Base-by-base conservation (phyloP, 2,329 filamentous ascomycete genomes). In the Aspergillus fumigatus region DNA sequence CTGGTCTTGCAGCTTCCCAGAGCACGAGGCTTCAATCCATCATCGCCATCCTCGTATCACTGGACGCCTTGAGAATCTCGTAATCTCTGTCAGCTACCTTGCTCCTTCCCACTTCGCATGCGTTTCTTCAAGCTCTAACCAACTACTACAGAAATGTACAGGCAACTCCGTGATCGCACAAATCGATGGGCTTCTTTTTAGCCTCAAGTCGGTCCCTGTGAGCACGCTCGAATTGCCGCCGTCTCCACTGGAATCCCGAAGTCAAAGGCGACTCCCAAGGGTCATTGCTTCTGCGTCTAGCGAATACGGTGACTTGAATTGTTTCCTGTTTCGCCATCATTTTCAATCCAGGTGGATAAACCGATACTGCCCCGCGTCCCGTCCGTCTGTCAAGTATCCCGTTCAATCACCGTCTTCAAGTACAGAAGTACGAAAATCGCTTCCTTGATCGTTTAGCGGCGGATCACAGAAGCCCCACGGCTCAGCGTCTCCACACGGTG, bases 391-490 rank as follows among this genome's bases (percentile, higher is more conserved):
- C 50, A 50, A 48, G 58, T 52, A 48, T 47, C 52, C 54, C 53
- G 38, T n/a, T 63, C 60, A 64, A 62, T 63, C 60, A 64, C 52
- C 53, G 51, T 47, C 25, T 17, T 35, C 14, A 1, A 23, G 21
- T 23, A 35, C 32, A 38, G 5, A 38, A 38, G 32, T 38, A 38
- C 32, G 48, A 49, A 45, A 35, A 56, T 59, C 50, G 58, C 61
- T 54, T 3, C 58, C 52, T 56, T 58, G 53, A 49, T 25, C 29
- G 52, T 55, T 59, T 65, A 66, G 64, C 62, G 64, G 64, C 58
- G 63, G 62, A 65, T 67, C 62, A 54, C 38, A 47, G 32, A 52
- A 32, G 63, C 61, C 62, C 63, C 62, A 65, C 62, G 57, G 59
- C 62, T 67, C 61, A 65, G 59, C 64, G 49, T 58, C 59, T 57